These are phyloP conservation scores for Pterula multifida DNA, from an alignment of 1,284 basidiomycete species.

Conservation along the genomic window DNA sequence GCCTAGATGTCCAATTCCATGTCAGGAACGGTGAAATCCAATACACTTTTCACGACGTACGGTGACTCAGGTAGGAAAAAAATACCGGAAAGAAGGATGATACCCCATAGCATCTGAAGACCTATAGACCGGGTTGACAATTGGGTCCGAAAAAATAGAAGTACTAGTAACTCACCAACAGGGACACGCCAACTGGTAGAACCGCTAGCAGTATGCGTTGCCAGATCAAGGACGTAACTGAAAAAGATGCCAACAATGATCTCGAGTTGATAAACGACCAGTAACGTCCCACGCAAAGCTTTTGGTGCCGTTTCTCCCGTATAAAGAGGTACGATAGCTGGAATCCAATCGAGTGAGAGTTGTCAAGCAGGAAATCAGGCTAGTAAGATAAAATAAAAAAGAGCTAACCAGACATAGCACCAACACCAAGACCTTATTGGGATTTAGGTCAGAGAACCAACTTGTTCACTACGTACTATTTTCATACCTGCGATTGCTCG, in stretches of 20 bases:
- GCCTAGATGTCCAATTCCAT: conserved; percentile 22
- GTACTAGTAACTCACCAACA: conserved; percentile 27
- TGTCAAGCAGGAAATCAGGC: neutral
- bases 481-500: neutral
- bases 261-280: conserved; percentile 69
- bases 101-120: conserved; percentile 56
- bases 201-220: conserved; percentile 44
- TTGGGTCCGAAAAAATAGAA: neutral
- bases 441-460: neutral
- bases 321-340: conserved; percentile 70
- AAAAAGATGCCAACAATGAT: conserved; percentile 69
- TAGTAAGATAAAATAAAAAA: neutral
- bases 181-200: conserved; percentile 66
- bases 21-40: neutral
- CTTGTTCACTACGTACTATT: neutral
- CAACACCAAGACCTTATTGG: conserved; percentile 48
- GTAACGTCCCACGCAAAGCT: conserved; percentile 57
- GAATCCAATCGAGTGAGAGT: too few species aligned
- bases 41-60: conserved; percentile 24
- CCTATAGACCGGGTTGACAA: neutral
- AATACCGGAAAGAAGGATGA: conserved; percentile 56
- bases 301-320: conserved; percentile 75
- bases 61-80: conserved; percentile 75
- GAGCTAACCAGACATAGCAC: conserved; percentile 52
- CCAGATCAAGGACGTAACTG: conserved; percentile 63